These are phyloP conservation scores for Agaricus blazei DNA, from an alignment of 768 basidiomycete genomes.

Conservation along the genomic window DNA sequence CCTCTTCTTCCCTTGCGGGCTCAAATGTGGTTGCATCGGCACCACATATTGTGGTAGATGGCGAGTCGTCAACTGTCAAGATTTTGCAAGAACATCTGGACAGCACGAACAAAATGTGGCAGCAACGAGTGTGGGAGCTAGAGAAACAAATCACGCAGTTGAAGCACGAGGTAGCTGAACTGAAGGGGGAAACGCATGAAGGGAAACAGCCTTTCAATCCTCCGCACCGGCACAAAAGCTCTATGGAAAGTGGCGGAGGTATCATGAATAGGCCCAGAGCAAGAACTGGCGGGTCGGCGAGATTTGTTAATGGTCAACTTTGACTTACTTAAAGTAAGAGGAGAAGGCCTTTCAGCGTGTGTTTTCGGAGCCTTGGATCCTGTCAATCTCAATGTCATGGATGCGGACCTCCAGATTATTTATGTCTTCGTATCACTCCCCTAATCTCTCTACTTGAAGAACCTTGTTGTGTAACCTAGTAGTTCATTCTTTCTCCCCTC, in stretches of 20 bases:
- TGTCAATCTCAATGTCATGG: background rate
- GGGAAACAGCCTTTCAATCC: conserved; percentile 8
- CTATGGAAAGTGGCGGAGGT: conserved; percentile 19
- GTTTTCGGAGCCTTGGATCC: background rate
- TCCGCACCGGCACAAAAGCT: background rate
- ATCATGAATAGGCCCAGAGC: conserved; percentile 62
- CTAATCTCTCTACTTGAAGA: background rate
- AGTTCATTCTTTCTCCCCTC: background rate
- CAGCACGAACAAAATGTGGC: conserved; percentile 58
- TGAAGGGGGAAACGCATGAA: conserved; percentile 29
- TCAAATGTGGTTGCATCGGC: background rate
- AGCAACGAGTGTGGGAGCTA: conserved; percentile 69
- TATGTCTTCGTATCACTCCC: background rate
- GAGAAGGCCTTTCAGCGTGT: background rate
- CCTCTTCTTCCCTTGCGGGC: background rate
- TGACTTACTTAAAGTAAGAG: conserved; percentile 10
- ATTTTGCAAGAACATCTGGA: conserved; percentile 58
- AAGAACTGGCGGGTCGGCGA: conserved; percentile 58
- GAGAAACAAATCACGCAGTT: conserved; percentile 70
- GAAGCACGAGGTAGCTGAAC: conserved; percentile 59
- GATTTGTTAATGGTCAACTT: conserved; percentile 54
- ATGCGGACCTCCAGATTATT: background rate
- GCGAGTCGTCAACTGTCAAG: conserved; percentile 31
- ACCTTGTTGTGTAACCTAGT: conserved; percentile 4
- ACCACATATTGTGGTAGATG: background rate